These are phyloP conservation scores for Vicia villosa DNA, from an alignment of 306 rosid species.

Conservation along the genomic window DNA sequence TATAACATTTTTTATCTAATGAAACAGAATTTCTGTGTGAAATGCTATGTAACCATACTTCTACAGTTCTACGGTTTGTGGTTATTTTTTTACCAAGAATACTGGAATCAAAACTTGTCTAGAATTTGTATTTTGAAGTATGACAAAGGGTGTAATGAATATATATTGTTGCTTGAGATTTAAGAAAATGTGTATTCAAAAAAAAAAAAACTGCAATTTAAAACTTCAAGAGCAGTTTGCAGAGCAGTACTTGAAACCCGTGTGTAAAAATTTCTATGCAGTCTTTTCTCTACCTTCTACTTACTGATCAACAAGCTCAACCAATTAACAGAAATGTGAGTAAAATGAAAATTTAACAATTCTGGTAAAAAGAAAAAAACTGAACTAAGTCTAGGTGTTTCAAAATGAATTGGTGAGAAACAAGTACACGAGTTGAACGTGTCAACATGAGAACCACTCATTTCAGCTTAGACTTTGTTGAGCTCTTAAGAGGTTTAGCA, in stretches of 20 bases:
- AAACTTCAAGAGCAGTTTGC: background rate
- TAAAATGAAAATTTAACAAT: conserved; percentile 9
- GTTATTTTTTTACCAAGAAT: too few relatives aligned
- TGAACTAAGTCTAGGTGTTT: conserved; percentile 23
- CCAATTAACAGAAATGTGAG: background rate
- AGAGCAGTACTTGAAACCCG: background rate
- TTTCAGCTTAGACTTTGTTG: conserved; percentile 95
- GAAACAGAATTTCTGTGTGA: too few relatives aligned
- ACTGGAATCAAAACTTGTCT: too few relatives aligned
- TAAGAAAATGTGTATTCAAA: too few relatives aligned
- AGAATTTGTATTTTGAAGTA: too few relatives aligned
- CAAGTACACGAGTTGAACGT: background rate
- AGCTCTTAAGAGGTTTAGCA: conserved; percentile 70
- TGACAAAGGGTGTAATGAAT: too few relatives aligned
- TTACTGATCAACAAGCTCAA: conserved; percentile 19
- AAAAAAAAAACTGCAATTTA: too few relatives aligned
- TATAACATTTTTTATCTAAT: too few relatives aligned
- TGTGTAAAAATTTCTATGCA: conserved; percentile 22
- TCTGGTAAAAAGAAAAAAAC: conserved; percentile 28
- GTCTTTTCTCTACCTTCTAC: background rate
- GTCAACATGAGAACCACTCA: conserved; percentile 40
- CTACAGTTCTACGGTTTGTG: too few relatives aligned
- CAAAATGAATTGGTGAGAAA: conserved; percentile 37
- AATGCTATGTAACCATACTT: too few relatives aligned
- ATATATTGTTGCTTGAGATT: too few relatives aligned